phyloP scores from a whole-genome alignment of 345 rosid species.

The Anacardium occidentale region DNA sequence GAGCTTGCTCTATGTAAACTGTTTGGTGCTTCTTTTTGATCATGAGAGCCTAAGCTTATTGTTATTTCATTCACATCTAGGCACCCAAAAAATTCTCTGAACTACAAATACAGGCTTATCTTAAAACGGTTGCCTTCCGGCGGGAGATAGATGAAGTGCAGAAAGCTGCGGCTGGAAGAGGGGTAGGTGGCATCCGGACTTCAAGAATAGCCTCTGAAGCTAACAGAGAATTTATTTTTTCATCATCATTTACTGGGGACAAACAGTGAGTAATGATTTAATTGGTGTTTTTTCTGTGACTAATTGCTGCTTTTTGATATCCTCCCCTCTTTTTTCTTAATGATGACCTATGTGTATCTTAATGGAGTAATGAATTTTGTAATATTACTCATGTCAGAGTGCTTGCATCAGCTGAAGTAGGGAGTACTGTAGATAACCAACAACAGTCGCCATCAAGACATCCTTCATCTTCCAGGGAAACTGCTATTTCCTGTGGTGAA shows the following conservation, averaged over 20 bases:
- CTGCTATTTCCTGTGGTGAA: conserved; percentile 31
- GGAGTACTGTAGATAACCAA: conserved; percentile 41
- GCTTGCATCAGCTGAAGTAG: conserved; percentile 53
- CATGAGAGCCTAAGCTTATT: conserved; percentile 15
- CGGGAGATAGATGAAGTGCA: conserved; percentile 93
- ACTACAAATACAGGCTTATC: conserved; percentile 91
- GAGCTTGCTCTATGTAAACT: background rate
- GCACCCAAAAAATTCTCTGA: conserved; percentile 89
- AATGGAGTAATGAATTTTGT: conserved; percentile 12
- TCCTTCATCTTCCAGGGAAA: conserved; percentile 33
- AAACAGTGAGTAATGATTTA: conserved; percentile 62
- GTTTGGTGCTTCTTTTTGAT: background rate
- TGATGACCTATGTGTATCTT: background rate
- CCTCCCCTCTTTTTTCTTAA: background rate
- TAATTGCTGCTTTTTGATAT: background rate
- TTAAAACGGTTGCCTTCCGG: conserved; percentile 92
- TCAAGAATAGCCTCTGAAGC: conserved; percentile 95
- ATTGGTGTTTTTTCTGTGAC: background rate
- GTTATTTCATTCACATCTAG: conserved; percentile 39
- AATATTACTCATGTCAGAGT: conserved; percentile 40
- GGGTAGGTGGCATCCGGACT: conserved; percentile 80
- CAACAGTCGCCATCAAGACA: conserved; percentile 26
- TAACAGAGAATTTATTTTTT: conserved; percentile 88
- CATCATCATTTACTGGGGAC: conserved; percentile 84
- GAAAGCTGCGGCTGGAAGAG: conserved; percentile 82